These are phyloP conservation scores for Kwoniella dendrophila DNA, from an alignment of 768 basidiomycete species.

Conservation along the genomic window DNA sequence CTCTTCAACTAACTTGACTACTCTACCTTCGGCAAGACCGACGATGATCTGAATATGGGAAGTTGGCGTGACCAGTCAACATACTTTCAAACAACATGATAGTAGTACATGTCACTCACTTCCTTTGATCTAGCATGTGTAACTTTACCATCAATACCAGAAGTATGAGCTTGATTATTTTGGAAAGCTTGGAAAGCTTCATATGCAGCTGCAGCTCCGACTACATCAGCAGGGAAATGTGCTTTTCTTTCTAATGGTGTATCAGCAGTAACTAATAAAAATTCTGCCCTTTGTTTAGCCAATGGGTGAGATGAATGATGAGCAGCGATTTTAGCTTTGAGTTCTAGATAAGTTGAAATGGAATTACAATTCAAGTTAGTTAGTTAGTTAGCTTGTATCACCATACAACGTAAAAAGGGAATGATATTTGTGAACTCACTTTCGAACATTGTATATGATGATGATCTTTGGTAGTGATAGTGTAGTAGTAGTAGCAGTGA, in stretches of 20 bases:
- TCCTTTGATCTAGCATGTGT: conserved; percentile 32
- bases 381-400: not conserved
- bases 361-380: not conserved
- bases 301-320: conserved; percentile 35
- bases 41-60: conserved; percentile 48
- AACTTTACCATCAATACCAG: conserved; percentile 29
- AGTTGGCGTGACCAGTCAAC: no score
- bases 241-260: conserved; percentile 45
- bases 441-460: conserved; percentile 25
- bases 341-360: conserved; percentile 22
- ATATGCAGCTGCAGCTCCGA: conserved; percentile 47
- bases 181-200: conserved; percentile 46
- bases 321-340: conserved; percentile 28
- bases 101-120: no score
- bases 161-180: conserved; percentile 36
- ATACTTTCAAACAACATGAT: no score
- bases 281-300: conserved; percentile 41
- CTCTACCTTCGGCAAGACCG: conserved; percentile 38
- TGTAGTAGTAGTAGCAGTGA: no score
- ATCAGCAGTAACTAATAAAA: conserved; percentile 35
- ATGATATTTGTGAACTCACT: conserved; percentile 14
- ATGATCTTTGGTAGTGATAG: no score
- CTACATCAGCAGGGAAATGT: conserved; percentile 44
- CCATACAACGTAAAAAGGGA: not conserved
- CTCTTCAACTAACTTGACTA: conserved; percentile 43